A percentile compares a stretch with the other conserved stretches of the same genome.
These are phyloP conservation scores for Solanum pimpinellifolium DNA, from an alignment of 257 asterid species.

Conservation along the genomic window DNA sequence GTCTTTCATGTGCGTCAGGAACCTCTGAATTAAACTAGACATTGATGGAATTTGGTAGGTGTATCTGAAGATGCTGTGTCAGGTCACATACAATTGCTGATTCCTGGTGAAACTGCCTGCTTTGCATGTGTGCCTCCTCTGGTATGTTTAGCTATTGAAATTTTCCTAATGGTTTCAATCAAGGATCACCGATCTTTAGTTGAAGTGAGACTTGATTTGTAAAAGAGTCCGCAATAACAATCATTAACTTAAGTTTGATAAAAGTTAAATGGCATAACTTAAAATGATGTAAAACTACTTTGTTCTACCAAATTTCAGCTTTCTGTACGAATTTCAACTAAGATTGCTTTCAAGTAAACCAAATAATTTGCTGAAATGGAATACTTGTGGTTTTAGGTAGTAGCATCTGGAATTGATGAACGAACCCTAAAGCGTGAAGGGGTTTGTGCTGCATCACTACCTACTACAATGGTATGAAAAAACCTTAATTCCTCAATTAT, in stretches of 20 bases:
- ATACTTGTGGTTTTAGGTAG: constrained; percentile 44
- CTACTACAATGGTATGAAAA: constrained; percentile 79
- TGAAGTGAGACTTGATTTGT: neutral
- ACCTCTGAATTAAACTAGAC: constrained; percentile 53
- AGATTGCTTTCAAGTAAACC: neutral
- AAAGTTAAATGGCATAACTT: neutral
- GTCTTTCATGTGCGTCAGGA: neutral
- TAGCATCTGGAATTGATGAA: constrained; percentile 96
- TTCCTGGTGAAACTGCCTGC: constrained; percentile 98
- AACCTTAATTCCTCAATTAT: neutral
- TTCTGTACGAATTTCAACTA: neutral
- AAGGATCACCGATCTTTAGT: neutral
- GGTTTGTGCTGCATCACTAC: constrained; percentile 98
- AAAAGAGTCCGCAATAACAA: neutral
- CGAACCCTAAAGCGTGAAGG: constrained; percentile 97
- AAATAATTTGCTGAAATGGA: neutral
- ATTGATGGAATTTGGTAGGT: constrained; percentile 98
- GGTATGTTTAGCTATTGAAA: constrained; percentile 33
- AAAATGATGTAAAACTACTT: neutral
- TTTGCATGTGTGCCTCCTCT: constrained; percentile 99
- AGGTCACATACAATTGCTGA: constrained; percentile 87
- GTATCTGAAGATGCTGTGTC: constrained; percentile 99
- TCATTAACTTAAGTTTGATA: neutral
- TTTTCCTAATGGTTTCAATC: neutral
- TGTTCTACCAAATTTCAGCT: neutral